phyloP scores from a whole-genome alignment of 106 monocot genomes.

The Dendrobium officinale region DNA sequence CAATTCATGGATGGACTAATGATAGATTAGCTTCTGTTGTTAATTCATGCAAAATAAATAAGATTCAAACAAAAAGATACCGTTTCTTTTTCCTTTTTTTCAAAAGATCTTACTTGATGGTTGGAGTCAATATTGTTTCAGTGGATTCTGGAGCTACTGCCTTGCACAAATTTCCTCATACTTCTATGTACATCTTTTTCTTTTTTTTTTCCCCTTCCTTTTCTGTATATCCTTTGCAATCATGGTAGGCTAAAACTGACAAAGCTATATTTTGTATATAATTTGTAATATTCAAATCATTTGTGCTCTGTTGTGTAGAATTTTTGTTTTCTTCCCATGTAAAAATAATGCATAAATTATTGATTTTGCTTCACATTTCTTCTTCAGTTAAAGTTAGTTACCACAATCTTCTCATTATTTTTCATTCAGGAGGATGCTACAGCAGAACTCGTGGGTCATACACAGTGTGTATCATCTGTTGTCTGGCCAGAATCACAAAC shows the following conservation, averaged over 20 bases:
- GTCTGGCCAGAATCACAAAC: slow-evolving; percentile 47
- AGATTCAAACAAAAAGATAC: neutral
- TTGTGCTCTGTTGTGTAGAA: neutral
- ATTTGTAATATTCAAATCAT: neutral
- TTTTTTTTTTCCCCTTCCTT: neutral
- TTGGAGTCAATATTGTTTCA: neutral
- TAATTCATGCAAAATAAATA: neutral
- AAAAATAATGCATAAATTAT: neutral
- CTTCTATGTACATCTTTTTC: neutral
- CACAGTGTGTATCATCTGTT: slow-evolving; percentile 66
- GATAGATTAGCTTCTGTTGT: neutral
- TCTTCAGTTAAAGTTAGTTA: neutral
- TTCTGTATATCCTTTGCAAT: neutral
- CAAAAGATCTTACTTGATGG: neutral
- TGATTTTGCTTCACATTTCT: neutral
- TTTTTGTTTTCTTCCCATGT: neutral
- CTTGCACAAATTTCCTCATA: neutral
- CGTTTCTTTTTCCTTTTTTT: neutral
- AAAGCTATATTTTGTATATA: neutral
- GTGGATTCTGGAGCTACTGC: neutral
- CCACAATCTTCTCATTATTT: neutral
- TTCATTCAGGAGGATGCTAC: slow-evolving; percentile 27
- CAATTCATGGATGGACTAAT: too few species aligned
- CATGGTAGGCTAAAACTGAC: neutral
- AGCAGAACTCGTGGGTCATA: slow-evolving; percentile 47